Conservation (phyloP, 495 filamentous ascomycete species). For the Podospora pseudocomata region DNA sequence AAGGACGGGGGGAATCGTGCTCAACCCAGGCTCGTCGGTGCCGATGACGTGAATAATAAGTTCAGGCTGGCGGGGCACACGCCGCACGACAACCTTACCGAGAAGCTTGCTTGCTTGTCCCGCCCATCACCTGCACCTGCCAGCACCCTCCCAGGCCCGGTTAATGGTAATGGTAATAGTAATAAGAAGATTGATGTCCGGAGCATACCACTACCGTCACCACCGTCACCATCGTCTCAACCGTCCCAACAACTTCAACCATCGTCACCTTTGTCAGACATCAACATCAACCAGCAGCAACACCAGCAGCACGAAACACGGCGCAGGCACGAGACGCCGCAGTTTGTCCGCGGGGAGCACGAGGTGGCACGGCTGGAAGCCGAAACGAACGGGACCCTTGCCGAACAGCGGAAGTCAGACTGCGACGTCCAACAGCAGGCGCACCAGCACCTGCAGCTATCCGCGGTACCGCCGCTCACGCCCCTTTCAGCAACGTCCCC, state of each 20-base stretch:
- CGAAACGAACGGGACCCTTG: constrained; percentile 43
- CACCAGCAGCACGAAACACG: neutral
- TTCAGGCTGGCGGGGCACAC: constrained; percentile 10
- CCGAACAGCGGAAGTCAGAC: constrained; percentile 38
- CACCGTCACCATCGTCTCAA: neutral
- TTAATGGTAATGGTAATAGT: constrained; percentile 6
- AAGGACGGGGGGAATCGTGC: neutral
- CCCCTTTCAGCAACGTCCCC: constrained; percentile 19
- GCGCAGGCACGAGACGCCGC: constrained; percentile 17
- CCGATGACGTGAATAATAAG: neutral
- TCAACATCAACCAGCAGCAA: neutral
- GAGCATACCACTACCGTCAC: neutral
- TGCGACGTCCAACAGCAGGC: constrained; percentile 31
- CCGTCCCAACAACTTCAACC: neutral
- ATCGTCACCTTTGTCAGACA: neutral
- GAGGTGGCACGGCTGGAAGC: constrained; percentile 36
- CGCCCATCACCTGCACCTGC: constrained; percentile 6
- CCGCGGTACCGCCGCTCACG: constrained; percentile 23
- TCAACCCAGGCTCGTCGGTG: neutral
- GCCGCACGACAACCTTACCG: constrained; percentile 13
- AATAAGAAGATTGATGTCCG: constrained; percentile 3
- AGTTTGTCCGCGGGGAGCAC: constrained; percentile 24
- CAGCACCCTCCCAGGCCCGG: neutral
- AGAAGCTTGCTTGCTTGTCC: constrained; percentile 10
- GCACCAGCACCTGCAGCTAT: constrained; percentile 29